Percentiles rank a stretch among this genome's conserved stretches.
Evolutionary conservation across 345 rosid genomes (phyloP).

Genomic region (Cardamine occulta): DNA sequence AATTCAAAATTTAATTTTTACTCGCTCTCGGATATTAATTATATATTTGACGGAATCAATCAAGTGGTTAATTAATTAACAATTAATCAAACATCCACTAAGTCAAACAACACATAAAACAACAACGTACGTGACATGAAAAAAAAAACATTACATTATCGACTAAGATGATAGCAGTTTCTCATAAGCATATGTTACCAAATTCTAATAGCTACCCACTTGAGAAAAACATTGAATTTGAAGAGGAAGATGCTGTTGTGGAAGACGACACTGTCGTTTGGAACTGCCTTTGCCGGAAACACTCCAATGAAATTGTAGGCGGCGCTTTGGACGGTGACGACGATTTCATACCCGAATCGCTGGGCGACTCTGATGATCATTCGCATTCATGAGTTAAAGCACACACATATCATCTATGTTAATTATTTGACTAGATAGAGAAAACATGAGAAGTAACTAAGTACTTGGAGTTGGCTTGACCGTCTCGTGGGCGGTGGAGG

Average conservation of each 20-base stretch:
- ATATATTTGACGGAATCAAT: background rate
- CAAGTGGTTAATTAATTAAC: slow-evolving; percentile 2
- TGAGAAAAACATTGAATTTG: slow-evolving; percentile 74
- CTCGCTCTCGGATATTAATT: too few relatives aligned
- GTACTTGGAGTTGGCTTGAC: slow-evolving; percentile 56
- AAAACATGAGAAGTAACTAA: slow-evolving; percentile 43
- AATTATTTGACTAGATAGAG: background rate
- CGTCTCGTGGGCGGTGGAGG: slow-evolving; percentile 44
- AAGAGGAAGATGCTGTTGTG: slow-evolving; percentile 50
- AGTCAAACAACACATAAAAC: background rate
- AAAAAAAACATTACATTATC: background rate
- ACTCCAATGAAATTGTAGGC: slow-evolving; percentile 75
- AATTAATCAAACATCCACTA: slow-evolving; percentile 3
- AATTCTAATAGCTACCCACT: slow-evolving; percentile 42
- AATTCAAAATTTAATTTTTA: background rate
- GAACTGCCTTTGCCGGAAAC: slow-evolving; percentile 69
- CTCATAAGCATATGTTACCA: background rate
- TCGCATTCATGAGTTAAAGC: background rate
- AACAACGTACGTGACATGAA: background rate
- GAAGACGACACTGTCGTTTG: slow-evolving; percentile 61
- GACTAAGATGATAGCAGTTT: background rate
- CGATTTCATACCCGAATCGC: slow-evolving; percentile 58
- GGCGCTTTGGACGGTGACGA: slow-evolving; percentile 66
- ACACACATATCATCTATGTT: background rate
- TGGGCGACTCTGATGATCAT: slow-evolving; percentile 54